Evolutionary conservation across 1,284 basidiomycete species (phyloP).

Genomic region (Tilletia caries): DNA sequence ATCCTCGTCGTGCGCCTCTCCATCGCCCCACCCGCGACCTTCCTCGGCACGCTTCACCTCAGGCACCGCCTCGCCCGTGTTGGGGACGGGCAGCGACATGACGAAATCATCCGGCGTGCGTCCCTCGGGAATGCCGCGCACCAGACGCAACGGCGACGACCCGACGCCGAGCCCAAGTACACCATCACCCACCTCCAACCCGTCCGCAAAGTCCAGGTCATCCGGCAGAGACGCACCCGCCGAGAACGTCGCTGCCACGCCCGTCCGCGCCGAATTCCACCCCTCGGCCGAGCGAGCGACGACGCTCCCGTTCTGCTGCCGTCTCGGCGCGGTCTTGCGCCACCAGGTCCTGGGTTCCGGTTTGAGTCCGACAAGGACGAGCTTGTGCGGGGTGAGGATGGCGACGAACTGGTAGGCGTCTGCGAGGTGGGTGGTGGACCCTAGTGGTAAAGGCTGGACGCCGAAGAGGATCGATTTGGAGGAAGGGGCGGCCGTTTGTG

Average conservation of each 20-base stretch:
- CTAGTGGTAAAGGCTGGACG: conserved; percentile 78
- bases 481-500: background rate
- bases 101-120: conserved; percentile 5
- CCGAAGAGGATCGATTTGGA: conserved; percentile 63
- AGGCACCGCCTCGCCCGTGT: background rate
- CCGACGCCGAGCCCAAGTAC: background rate
- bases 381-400: conserved; percentile 80
- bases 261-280: too few species aligned
- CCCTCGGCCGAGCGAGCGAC: too few species aligned
- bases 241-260: too few species aligned
- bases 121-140: conserved; percentile 3
- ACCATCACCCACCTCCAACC: conserved; percentile 1
- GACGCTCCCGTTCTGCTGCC: background rate
- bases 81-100: background rate
- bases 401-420: conserved; percentile 83
- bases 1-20: background rate
- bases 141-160: background rate
- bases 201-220: background rate
- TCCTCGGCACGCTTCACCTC: background rate
- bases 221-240: background rate
- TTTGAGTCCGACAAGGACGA: conserved; percentile 88
- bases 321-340: conserved; percentile 22
- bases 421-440: conserved; percentile 69
- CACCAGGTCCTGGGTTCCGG: conserved; percentile 89
- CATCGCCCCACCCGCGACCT: background rate